These are phyloP conservation scores for Solanum acaule DNA, from an alignment of 257 asterid species.

Conservation along the genomic window DNA sequence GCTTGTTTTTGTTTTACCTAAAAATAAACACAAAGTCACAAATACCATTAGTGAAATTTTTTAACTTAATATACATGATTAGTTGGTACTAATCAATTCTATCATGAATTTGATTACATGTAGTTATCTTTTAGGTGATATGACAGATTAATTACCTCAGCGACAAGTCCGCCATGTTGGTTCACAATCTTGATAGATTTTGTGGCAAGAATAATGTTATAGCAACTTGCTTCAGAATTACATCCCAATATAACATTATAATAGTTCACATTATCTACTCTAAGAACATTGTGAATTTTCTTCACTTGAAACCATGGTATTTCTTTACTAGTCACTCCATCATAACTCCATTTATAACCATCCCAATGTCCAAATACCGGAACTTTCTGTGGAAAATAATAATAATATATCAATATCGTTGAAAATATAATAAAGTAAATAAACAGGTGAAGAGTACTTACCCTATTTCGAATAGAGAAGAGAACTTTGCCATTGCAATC, in stretches of 20 bases:
- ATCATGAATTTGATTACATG: no score
- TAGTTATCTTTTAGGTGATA: neutral
- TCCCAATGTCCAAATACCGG: conserved; percentile 24
- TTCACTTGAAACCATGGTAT: conserved; percentile 30
- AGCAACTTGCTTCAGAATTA: conserved; percentile 6
- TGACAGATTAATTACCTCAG: conserved; percentile 17
- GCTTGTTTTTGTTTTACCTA: conserved; percentile 44
- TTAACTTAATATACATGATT: no score
- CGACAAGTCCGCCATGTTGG: conserved; percentile 16
- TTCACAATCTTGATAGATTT: conserved; percentile 23
- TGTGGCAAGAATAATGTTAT: conserved; percentile 16
- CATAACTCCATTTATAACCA: conserved; percentile 15
- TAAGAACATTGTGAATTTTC: conserved; percentile 5
- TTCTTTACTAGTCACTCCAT: conserved; percentile 5
- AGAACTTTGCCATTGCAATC: conserved; percentile 36
- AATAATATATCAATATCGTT: neutral
- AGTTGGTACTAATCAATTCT: no score
- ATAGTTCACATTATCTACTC: neutral
- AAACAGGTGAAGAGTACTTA: neutral
- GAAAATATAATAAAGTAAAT: neutral
- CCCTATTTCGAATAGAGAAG: conserved; percentile 47
- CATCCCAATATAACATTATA: conserved; percentile 15
- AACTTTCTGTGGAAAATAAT: conserved; percentile 8
- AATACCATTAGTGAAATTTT: neutral
- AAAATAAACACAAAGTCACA: neutral